A percentile compares a stretch with the other conserved stretches of the same genome.
Conservation (phyloP, 2,329 filamentous ascomycete species). For the Aspergillus oerlinghausenensis region DNA sequence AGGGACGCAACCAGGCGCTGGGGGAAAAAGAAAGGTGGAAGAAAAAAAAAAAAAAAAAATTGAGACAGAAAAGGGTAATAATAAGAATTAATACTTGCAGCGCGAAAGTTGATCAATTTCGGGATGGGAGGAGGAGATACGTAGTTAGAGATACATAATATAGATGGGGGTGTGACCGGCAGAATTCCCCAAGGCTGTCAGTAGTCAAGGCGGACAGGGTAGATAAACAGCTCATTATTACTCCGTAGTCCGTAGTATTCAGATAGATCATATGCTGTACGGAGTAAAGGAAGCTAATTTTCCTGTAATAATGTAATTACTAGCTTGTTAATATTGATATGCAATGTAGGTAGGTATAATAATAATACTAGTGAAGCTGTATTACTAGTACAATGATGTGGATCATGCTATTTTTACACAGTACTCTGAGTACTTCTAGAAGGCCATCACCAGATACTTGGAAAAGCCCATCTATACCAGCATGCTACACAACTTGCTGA, state of each 20-base stretch:
- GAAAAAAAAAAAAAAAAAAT: background rate
- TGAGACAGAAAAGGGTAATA: slow-evolving; percentile 1
- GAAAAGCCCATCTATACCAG: too few relatives aligned
- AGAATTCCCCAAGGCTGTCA: background rate
- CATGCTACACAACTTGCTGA: background rate
- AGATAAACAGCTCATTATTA: too few relatives aligned
- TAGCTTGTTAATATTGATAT: background rate
- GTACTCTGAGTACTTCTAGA: too few relatives aligned
- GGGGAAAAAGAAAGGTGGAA: background rate
- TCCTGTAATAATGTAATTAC: background rate
- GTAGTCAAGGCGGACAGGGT: background rate
- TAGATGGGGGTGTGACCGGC: background rate
- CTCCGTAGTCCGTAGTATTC: too few relatives aligned
- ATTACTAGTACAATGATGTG: background rate
- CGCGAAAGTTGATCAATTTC: background rate
- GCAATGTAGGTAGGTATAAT: too few relatives aligned
- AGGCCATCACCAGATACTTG: background rate
- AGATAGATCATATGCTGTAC: background rate
- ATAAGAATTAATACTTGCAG: background rate
- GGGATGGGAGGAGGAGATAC: background rate
- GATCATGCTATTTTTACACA: background rate
- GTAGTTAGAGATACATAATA: background rate
- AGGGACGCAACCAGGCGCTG: background rate
- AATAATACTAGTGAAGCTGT: too few relatives aligned
- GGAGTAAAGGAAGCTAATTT: background rate